phyloP scores from a whole-genome alignment of 495 filamentous ascomycete species.

The Glarea lozoyensis region DNA sequence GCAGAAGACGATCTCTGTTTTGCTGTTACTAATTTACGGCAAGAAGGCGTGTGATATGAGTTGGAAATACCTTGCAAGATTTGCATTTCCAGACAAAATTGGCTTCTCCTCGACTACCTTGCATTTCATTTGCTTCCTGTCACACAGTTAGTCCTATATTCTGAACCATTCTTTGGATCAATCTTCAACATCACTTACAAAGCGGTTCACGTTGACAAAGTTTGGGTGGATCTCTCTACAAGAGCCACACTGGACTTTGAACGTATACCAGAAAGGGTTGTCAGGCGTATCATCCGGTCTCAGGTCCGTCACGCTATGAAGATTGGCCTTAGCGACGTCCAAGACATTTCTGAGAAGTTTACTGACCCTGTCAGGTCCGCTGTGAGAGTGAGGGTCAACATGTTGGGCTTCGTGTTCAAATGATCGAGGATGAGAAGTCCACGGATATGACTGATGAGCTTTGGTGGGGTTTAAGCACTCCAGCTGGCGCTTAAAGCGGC shows the following conservation, averaged over 20 bases:
- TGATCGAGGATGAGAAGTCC: too few species aligned
- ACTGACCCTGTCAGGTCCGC: conserved; percentile 63
- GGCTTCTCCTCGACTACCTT: conserved; percentile 85
- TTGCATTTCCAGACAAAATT: conserved; percentile 99
- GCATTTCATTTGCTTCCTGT: conserved; percentile 78
- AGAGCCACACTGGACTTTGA: conserved; percentile 93
- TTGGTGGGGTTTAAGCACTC: too few species aligned
- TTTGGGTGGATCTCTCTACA: conserved; percentile 90
- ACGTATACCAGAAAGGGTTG: conserved; percentile 86
- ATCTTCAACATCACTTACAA: conserved; percentile 47
- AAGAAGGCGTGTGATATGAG: conserved; percentile 2
- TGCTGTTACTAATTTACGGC: too few species aligned
- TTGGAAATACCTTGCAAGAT: conserved; percentile 60
- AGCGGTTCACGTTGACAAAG: conserved; percentile 75
- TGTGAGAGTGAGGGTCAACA: conserved; percentile 71
- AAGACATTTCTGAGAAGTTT: conserved; percentile 21
- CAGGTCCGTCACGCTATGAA: conserved; percentile 78
- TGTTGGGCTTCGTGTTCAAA: too few species aligned
- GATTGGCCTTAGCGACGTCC: conserved; percentile 7
- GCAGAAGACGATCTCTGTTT: conserved; percentile 48
- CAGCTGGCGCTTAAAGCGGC: background rate
- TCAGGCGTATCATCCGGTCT: conserved; percentile 72
- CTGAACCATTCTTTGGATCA: background rate
- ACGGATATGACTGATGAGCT: too few species aligned
- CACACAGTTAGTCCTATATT: background rate